Evolutionary conservation across 768 basidiomycete species (phyloP).

Genomic region (Kwoniella mangroviensis): DNA sequence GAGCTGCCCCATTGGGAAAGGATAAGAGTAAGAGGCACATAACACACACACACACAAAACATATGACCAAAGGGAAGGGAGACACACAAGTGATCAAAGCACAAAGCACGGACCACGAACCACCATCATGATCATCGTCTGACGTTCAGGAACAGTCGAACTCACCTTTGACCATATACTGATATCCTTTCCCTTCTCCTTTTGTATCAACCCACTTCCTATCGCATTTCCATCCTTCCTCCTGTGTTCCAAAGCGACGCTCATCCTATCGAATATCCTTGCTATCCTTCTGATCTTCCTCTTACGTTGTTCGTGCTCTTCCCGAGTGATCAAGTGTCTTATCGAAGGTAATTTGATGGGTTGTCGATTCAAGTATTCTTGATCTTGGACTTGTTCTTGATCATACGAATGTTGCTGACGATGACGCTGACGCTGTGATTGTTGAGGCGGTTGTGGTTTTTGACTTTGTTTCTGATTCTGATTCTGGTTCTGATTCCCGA

Average conservation of each 20-base stretch:
- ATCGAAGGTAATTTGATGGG: neutral
- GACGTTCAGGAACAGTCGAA: constrained; percentile 1
- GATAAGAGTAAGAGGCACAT: too few species aligned
- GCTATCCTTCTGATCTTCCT: neutral
- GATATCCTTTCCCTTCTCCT: neutral
- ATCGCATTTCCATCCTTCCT: neutral
- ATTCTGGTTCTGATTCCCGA: neutral
- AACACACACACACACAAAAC: neutral
- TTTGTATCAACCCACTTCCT: neutral
- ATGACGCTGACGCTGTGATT: neutral
- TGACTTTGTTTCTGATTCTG: neutral
- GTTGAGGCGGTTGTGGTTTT: neutral
- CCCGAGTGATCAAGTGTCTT: neutral
- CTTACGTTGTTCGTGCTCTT: neutral
- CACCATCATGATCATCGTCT: neutral
- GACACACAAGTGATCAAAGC: neutral
- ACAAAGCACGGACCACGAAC: neutral
- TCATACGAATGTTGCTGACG: too few species aligned
- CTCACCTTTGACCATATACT: neutral
- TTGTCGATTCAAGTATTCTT: neutral
- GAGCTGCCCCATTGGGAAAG: too few species aligned
- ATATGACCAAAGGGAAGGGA: neutral
- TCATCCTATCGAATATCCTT: neutral
- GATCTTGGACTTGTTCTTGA: neutral
- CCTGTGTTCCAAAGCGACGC: neutral